Conservation (phyloP, 805 yeast genomes). For the Sungouiozyma ichnusensis region DNA sequence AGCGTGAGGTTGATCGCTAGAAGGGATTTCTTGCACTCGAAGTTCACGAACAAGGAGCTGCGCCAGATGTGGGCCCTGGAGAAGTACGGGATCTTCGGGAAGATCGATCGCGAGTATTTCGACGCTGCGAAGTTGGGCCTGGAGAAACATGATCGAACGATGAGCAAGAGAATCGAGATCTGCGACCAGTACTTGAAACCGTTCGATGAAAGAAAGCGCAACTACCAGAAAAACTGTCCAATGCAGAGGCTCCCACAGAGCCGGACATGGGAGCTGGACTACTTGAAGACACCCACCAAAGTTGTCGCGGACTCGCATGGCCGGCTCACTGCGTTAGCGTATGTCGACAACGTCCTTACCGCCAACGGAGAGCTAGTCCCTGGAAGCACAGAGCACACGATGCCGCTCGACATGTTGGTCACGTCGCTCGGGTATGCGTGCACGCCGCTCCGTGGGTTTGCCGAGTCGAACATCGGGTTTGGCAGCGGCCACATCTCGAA, state of each 20-base stretch:
- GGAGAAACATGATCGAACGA: slow-evolving; percentile 34
- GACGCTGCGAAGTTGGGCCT: slow-evolving; percentile 16
- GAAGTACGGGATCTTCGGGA: slow-evolving; percentile 40
- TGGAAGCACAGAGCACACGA: slow-evolving; percentile 12
- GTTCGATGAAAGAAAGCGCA: slow-evolving; percentile 22
- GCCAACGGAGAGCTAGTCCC: slow-evolving; percentile 17
- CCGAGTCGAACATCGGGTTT: slow-evolving; percentile 40
- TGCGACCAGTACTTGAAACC: slow-evolving; percentile 41
- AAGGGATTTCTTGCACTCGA: slow-evolving; percentile 74
- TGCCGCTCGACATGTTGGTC: slow-evolving; percentile 56
- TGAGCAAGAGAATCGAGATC: slow-evolving; percentile 56
- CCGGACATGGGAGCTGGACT: slow-evolving; percentile 58
- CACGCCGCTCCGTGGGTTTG: slow-evolving; percentile 47
- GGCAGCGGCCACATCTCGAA: slow-evolving; percentile 41
- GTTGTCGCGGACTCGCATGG: slow-evolving; percentile 33
- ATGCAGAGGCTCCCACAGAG: slow-evolving; percentile 5
- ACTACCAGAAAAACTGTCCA: slow-evolving; percentile 16
- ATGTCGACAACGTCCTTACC: slow-evolving; percentile 13
- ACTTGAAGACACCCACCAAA: slow-evolving; percentile 53
- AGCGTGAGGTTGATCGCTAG: slow-evolving; percentile 71
- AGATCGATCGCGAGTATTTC: slow-evolving; percentile 32
- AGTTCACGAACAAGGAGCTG: slow-evolving; percentile 86
- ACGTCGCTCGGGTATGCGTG: slow-evolving; percentile 80
- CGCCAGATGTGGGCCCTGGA: slow-evolving; percentile 67
- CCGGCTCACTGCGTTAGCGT: slow-evolving; percentile 22